Conservation (phyloP, 768 basidiomycete species). For the Kwoniella bestiolae region DNA sequence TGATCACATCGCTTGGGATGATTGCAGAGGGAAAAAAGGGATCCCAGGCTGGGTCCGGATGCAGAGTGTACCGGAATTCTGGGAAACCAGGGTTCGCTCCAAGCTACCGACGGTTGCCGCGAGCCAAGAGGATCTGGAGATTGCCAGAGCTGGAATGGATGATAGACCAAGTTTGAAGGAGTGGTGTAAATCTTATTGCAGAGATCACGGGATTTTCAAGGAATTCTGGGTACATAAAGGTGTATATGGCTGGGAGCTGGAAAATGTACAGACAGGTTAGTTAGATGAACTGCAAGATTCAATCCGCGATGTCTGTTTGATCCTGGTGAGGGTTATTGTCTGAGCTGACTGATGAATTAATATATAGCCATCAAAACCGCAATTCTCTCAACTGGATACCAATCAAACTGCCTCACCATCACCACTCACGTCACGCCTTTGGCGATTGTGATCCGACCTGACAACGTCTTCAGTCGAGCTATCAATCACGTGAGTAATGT, state of each 20-base stretch:
- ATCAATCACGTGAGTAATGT: constrained; percentile 30
- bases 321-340: too few species aligned
- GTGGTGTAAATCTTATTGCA: constrained; percentile 84
- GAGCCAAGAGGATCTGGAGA: constrained; percentile 1
- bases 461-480: constrained; percentile 62
- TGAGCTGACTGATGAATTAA: too few species aligned
- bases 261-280: constrained; percentile 56
- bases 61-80: constrained; percentile 29
- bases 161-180: constrained; percentile 67
- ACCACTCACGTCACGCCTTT: constrained; percentile 62
- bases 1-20: constrained; percentile 15
- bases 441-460: constrained; percentile 69
- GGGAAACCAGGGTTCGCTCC: constrained; percentile 34
- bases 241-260: constrained; percentile 67
- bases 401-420: constrained; percentile 59
- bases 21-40: constrained; percentile 29
- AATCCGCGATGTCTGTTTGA: too few species aligned
- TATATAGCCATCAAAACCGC: constrained; percentile 32
- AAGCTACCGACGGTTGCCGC: neutral
- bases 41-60: constrained; percentile 58
- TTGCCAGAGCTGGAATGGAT: constrained; percentile 37
- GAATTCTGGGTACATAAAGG: constrained; percentile 76
- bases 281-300: too few species aligned
- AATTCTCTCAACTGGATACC: constrained; percentile 44
- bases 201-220: constrained; percentile 71